These are phyloP conservation scores for Inonotus hispidus DNA, from an alignment of 1,284 basidiomycete genomes.

Conservation along the genomic window DNA sequence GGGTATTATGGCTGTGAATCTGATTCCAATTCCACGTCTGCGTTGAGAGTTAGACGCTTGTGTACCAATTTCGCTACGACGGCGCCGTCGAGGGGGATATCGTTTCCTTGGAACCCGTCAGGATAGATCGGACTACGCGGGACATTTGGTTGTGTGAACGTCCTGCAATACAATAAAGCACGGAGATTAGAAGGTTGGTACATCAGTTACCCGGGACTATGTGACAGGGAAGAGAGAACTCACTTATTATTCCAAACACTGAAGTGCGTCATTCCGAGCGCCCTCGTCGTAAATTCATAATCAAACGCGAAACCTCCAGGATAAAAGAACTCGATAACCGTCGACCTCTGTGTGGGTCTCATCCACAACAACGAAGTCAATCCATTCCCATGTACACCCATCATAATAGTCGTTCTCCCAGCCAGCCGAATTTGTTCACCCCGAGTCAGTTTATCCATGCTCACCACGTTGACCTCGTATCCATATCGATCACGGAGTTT, in stretches of 20 bases:
- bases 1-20: too few species aligned
- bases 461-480: slow-evolving; percentile 81
- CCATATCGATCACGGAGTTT: slow-evolving; percentile 65
- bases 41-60: too few species aligned
- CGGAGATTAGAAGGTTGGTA: too few species aligned
- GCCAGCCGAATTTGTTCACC: slow-evolving; percentile 75
- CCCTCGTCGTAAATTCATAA: slow-evolving; percentile 77
- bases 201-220: too few species aligned
- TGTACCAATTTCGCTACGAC: too few species aligned
- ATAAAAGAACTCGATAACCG: slow-evolving; percentile 87
- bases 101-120: too few species aligned
- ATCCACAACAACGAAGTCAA: slow-evolving; percentile 83
- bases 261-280: slow-evolving; percentile 79
- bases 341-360: slow-evolving; percentile 68
- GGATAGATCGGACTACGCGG: too few species aligned
- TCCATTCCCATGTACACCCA: slow-evolving; percentile 86
- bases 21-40: too few species aligned
- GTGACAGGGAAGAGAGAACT: slow-evolving; percentile 14
- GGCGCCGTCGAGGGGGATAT: too few species aligned
- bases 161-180: too few species aligned
- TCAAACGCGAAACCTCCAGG: slow-evolving; percentile 82
- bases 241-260: slow-evolving; percentile 72
- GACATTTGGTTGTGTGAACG: too few species aligned
- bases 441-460: slow-evolving; percentile 73
- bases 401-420: slow-evolving; percentile 79